phyloP scores from a whole-genome alignment of 2,329 filamentous ascomycete species.

The Berkeleyomyces basicola region DNA sequence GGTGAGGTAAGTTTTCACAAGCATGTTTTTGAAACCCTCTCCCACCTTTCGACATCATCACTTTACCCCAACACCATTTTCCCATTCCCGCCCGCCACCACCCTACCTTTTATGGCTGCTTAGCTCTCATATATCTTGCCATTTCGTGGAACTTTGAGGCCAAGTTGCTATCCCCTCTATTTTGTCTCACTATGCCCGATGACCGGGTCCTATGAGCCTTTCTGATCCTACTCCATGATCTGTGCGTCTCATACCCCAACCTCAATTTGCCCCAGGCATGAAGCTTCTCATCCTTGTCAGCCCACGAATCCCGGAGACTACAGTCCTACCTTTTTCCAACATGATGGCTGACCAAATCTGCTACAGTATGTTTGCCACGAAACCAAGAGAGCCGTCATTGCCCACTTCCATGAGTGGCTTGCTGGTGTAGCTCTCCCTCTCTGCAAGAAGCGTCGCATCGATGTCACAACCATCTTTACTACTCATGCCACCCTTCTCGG shows the following conservation, averaged over 20 bases:
- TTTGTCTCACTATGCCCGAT: not conserved
- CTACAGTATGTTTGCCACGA: slow-evolving; percentile 80
- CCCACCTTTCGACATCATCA: not conserved
- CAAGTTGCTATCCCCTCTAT: not conserved
- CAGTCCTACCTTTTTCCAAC: not conserved
- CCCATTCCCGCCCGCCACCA: not conserved
- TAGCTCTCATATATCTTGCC: not conserved
- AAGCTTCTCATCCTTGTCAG: not conserved
- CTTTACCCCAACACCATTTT: not conserved
- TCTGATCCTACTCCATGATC: slow-evolving; percentile 10
- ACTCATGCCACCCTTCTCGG: slow-evolving; percentile 86
- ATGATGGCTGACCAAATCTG: not conserved
- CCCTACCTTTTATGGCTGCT: not conserved
- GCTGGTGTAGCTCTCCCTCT: slow-evolving; percentile 84
- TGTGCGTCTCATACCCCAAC: slow-evolving; percentile 2
- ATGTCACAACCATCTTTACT: slow-evolving; percentile 95
- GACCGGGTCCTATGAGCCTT: slow-evolving; percentile 5
- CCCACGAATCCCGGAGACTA: slow-evolving; percentile 12
- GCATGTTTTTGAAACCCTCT: not conserved
- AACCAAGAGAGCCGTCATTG: slow-evolving; percentile 80
- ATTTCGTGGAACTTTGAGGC: not conserved
- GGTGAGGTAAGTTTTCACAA: slow-evolving; percentile 54
- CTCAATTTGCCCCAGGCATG: slow-evolving; percentile 6
- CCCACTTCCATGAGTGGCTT: slow-evolving; percentile 98
- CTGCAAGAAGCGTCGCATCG: slow-evolving; percentile 84